phyloP scores from a whole-genome alignment of 306 rosid species.

The Fragaria ananassa region DNA sequence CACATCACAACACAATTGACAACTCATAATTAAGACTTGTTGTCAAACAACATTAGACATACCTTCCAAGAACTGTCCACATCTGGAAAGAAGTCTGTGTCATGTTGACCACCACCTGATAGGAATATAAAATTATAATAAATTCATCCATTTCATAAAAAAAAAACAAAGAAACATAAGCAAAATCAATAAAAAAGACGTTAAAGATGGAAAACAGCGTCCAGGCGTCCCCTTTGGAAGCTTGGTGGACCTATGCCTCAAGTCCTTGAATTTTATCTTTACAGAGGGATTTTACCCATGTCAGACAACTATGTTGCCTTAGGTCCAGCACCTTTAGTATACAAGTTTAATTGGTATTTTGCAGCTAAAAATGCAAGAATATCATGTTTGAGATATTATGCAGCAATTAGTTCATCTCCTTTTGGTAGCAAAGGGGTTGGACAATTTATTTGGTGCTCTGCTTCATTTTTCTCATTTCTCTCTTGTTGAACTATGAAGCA shows the following conservation, averaged over 20 bases:
- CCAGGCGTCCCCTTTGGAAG: neutral
- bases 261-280: neutral
- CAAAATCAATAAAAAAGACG: neutral
- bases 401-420: neutral
- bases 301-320: neutral
- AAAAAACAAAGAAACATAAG: neutral
- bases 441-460: neutral
- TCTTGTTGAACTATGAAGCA: constrained; percentile 1
- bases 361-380: neutral
- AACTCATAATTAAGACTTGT: constrained; percentile 8
- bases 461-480: neutral
- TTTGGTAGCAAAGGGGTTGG: neutral
- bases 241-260: neutral
- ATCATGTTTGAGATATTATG: neutral
- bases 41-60: constrained; percentile 31
- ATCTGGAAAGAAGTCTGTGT: constrained; percentile 63
- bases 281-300: neutral
- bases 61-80: constrained; percentile 95
- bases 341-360: neutral
- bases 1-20: neutral
- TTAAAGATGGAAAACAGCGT: neutral
- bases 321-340: neutral
- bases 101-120: constrained; percentile 71
- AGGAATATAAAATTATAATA: constrained; percentile 16
- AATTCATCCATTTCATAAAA: neutral